Conservation (phyloP, 805 yeast species). For the Ogataea paraovalis region DNA sequence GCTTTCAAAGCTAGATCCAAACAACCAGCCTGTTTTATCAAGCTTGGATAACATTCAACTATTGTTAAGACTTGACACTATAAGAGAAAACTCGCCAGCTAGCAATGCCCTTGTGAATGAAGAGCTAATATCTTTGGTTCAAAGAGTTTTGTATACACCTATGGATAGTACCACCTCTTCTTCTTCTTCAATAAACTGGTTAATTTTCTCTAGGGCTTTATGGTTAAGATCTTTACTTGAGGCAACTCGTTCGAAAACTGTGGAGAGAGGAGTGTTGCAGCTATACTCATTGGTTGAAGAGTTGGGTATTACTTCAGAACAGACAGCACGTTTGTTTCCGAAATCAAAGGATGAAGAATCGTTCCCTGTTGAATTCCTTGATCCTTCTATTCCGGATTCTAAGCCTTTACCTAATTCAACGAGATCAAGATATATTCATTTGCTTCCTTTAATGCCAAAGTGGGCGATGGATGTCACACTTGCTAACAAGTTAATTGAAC, state of each 20-base stretch:
- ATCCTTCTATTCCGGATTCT: constrained; percentile 20
- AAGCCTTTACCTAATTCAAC: constrained; percentile 39
- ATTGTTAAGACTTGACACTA: constrained; percentile 58
- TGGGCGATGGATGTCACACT: constrained; percentile 80
- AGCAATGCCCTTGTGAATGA: constrained; percentile 71
- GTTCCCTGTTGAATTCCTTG: constrained; percentile 20
- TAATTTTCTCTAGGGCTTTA: constrained; percentile 71
- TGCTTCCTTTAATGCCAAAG: constrained; percentile 71
- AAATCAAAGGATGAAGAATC: constrained; percentile 30
- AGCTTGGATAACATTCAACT: constrained; percentile 73
- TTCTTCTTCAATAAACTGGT: constrained; percentile 55
- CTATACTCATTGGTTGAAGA: constrained; percentile 91
- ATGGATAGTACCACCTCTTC: constrained; percentile 15
- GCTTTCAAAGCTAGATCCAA: constrained; percentile 64
- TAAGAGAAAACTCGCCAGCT: constrained; percentile 68
- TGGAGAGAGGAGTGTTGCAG: constrained; percentile 91
- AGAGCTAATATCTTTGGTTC: constrained; percentile 73
- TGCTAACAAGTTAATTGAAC: constrained; percentile 81
- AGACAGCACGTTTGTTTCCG: constrained; percentile 49
- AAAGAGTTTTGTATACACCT: constrained; percentile 60
- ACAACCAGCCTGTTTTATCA: constrained; percentile 69
- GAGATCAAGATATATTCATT: constrained; percentile 68
- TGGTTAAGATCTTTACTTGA: constrained; percentile 91
- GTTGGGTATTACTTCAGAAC: constrained; percentile 60
- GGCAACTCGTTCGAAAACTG: constrained; percentile 73